These are phyloP conservation scores for Aspergillus sergii DNA, from an alignment of 2,329 filamentous ascomycete genomes.

Conservation along the genomic window DNA sequence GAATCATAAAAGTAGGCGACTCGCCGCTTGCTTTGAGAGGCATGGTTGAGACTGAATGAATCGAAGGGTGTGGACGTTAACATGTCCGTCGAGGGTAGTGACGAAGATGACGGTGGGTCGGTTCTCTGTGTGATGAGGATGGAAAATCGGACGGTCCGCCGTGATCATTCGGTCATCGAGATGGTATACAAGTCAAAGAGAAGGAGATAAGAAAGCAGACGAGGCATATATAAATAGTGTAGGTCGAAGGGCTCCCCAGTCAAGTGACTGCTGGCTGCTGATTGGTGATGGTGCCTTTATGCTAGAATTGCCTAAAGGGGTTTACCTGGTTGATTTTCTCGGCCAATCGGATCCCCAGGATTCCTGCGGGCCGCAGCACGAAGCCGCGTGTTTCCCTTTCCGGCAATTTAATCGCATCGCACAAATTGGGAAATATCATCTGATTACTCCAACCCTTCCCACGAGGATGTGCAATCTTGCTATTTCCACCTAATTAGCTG, in stretches of 20 bases:
- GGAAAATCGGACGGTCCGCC: background rate
- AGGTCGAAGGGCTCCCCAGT: background rate
- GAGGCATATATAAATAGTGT: slow-evolving; percentile 2
- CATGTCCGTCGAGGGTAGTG: background rate
- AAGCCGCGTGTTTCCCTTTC: background rate
- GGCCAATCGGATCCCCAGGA: background rate
- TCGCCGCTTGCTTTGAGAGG: slow-evolving; percentile 60
- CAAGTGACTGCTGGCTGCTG: background rate
- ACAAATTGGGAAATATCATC: background rate
- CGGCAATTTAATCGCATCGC: background rate
- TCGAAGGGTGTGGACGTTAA: background rate
- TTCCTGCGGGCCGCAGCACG: background rate
- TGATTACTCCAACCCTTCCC: background rate
- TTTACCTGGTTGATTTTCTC: background rate
- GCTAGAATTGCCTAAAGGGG: background rate
- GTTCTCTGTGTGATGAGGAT: background rate
- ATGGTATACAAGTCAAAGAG: background rate
- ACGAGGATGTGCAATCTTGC: background rate
- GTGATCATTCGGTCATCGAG: background rate
- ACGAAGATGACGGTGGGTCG: background rate
- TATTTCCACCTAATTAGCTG: background rate
- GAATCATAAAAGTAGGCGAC: slow-evolving; percentile 99
- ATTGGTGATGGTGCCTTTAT: background rate
- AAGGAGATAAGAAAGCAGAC: background rate
- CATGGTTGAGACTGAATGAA: background rate